Conservation (phyloP, 768 basidiomycete genomes). For the Leucogyrophana mollusca region DNA sequence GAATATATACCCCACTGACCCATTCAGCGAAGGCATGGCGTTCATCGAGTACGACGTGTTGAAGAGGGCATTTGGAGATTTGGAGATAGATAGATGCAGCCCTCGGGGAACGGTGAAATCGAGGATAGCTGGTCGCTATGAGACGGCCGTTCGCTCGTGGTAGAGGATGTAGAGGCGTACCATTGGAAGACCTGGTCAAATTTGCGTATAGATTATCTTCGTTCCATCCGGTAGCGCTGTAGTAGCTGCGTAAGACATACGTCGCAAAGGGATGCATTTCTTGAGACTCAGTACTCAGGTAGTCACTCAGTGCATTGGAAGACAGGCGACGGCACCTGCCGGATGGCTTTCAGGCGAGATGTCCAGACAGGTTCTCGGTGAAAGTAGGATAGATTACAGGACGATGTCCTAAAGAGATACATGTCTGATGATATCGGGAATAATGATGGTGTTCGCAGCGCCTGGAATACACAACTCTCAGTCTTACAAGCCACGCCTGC, state of each 20-base stretch:
- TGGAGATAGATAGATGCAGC: slow-evolving; percentile 76
- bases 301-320: no score
- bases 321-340: no score
- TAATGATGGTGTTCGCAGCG: no score
- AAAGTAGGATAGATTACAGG: no score
- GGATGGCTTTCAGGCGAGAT: no score
- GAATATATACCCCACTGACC: slow-evolving; percentile 92
- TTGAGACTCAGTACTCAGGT: slow-evolving; percentile 9
- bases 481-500: no score
- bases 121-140: slow-evolving; percentile 62
- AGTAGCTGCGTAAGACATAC: slow-evolving; percentile 87
- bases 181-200: slow-evolving; percentile 84
- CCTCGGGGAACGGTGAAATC: slow-evolving; percentile 89
- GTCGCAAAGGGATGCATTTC: slow-evolving; percentile 84
- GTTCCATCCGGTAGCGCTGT: slow-evolving; percentile 93
- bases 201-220: slow-evolving; percentile 94
- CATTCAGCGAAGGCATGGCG: slow-evolving; percentile 89
- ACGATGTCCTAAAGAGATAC: no score
- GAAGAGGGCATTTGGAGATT: slow-evolving; percentile 86
- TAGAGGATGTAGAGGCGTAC: slow-evolving; percentile 39
- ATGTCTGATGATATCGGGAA: no score
- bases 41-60: slow-evolving; percentile 92
- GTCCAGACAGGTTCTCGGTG: no score
- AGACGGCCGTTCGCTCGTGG: slow-evolving; percentile 6
- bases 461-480: no score